Conservation (phyloP, 2,329 filamentous ascomycete species). For the Lojkania enalia region DNA sequence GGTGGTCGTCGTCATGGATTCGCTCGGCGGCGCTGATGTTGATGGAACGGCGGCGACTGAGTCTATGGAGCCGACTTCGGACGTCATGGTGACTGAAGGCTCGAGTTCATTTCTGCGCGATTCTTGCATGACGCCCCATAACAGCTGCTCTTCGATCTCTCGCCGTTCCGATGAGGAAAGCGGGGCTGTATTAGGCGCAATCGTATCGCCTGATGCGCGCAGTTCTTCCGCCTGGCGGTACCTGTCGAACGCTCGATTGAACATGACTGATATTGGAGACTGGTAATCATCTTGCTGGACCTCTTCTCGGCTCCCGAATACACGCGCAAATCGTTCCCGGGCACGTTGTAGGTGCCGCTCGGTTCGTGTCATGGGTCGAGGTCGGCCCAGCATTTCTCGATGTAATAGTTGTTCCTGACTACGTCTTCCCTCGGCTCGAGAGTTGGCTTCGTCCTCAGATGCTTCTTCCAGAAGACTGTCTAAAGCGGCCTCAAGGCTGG, state of each 20-base stretch:
- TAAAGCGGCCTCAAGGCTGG: constrained; percentile 40
- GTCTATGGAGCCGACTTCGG: background rate
- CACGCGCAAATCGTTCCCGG: constrained; percentile 35
- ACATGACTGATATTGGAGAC: constrained; percentile 54
- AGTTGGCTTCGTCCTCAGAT: constrained; percentile 21
- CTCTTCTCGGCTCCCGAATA: constrained; percentile 54
- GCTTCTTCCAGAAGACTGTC: constrained; percentile 36
- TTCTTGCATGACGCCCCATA: constrained; percentile 39
- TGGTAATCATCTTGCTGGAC: constrained; percentile 53
- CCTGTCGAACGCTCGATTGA: constrained; percentile 48
- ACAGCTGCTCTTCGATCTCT: constrained; percentile 36
- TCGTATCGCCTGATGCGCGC: constrained; percentile 26
- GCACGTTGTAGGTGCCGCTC: constrained; percentile 27
- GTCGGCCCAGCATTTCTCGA: background rate
- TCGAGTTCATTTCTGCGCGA: constrained; percentile 19
- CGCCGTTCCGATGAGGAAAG: constrained; percentile 30
- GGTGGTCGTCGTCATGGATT: constrained; percentile 8
- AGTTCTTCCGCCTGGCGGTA: constrained; percentile 48
- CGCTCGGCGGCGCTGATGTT: constrained; percentile 5
- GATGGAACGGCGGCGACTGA: constrained; percentile 1
- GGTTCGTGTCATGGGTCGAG: constrained; percentile 19
- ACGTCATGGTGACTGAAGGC: background rate
- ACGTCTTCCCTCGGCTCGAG: constrained; percentile 4
- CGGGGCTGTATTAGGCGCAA: constrained; percentile 23
- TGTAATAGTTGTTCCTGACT: background rate